phyloP scores from a whole-genome alignment of 768 basidiomycete species.

The Mrakia blollopis region DNA sequence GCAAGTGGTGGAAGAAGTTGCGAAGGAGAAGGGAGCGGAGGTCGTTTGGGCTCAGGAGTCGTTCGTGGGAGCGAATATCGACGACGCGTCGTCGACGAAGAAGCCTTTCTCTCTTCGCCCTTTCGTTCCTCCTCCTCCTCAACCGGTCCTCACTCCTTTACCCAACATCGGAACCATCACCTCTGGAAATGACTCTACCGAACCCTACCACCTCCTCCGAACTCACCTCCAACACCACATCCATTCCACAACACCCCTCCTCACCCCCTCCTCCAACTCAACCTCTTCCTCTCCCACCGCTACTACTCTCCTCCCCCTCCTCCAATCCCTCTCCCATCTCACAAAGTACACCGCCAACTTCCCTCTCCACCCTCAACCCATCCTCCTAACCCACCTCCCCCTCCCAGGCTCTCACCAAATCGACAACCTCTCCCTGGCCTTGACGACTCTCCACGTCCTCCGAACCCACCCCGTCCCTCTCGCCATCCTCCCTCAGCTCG shows the following conservation, averaged over 20 bases:
- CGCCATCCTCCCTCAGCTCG: slow-evolving; percentile 38
- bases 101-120: slow-evolving; percentile 18
- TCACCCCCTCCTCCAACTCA: too few species aligned
- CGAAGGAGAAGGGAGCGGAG: slow-evolving; percentile 24
- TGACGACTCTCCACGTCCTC: slow-evolving; percentile 59
- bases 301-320: slow-evolving; percentile 17
- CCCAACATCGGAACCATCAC: not conserved
- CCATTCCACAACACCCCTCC: not conserved
- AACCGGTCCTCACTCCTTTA: slow-evolving; percentile 29
- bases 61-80: not conserved
- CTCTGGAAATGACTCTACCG: not conserved
- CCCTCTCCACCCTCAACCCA: slow-evolving; percentile 6
- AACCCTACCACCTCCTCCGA: not conserved
- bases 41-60: slow-evolving; percentile 15
- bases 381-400: slow-evolving; percentile 48
- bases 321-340: slow-evolving; percentile 7
- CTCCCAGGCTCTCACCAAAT: slow-evolving; percentile 79
- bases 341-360: not conserved
- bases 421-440: slow-evolving; percentile 70
- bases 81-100: not conserved
- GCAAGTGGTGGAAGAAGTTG: slow-evolving; percentile 45
- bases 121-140: slow-evolving; percentile 27
- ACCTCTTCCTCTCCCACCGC: slow-evolving; percentile 18
- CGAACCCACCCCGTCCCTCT: slow-evolving; percentile 46
- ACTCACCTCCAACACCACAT: slow-evolving; percentile 14